phyloP scores from a whole-genome alignment of 1,139 yeast genomes.

The Protomyces lactucae-debilis region DNA sequence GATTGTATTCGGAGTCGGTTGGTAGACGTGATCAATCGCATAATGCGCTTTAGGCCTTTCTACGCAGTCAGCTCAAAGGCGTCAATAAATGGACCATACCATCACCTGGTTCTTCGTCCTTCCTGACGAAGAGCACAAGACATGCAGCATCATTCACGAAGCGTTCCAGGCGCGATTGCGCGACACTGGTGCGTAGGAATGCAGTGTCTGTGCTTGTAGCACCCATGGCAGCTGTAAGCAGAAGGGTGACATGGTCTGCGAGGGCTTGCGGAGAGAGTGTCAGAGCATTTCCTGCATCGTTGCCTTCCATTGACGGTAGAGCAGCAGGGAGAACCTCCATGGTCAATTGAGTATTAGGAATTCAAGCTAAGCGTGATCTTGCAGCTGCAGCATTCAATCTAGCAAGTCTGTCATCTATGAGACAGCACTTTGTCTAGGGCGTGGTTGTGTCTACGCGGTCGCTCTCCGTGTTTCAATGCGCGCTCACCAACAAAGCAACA shows the following conservation, averaged over 20 bases:
- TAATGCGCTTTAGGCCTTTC: background rate
- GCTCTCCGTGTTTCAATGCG: too few species aligned
- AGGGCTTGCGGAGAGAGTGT: background rate
- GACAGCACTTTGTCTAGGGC: too few species aligned
- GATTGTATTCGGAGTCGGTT: conserved; percentile 1
- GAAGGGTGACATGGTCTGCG: background rate
- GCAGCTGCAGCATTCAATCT: too few species aligned
- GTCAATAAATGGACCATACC: background rate
- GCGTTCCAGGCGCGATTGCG: background rate
- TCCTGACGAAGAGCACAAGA: conserved; percentile 10
- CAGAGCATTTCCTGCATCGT: background rate
- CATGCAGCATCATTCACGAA: conserved; percentile 1
- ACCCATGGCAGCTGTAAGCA: conserved; percentile 4
- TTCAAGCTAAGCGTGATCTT: too few species aligned
- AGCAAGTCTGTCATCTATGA: too few species aligned
- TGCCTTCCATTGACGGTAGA: background rate
- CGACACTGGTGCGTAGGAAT: background rate
- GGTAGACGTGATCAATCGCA: background rate
- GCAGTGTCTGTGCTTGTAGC: background rate
- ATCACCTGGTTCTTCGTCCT: background rate
- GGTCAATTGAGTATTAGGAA: background rate
- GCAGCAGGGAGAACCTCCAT: background rate
- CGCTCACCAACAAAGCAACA: too few species aligned
- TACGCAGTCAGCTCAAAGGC: background rate
- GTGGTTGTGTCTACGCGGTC: too few species aligned